A percentile compares a stretch with the other conserved stretches of the same genome.
phyloP scores from a whole-genome alignment of 164 flowering plant genomes.

The Cinnamomum micranthum region DNA sequence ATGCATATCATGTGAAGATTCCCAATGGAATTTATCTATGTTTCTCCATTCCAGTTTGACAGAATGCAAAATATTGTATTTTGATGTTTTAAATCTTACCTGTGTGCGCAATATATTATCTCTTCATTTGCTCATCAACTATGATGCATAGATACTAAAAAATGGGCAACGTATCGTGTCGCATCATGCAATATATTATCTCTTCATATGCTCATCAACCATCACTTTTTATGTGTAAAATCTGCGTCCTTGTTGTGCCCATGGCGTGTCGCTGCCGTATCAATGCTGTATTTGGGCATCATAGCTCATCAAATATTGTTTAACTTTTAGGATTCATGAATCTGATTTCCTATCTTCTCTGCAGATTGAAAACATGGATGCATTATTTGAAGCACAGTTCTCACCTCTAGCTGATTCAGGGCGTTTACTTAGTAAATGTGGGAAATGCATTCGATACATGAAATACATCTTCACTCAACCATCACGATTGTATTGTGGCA shows the following conservation, averaged over 20 bases:
- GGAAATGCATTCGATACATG: constrained; percentile 91
- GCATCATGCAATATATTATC: not conserved
- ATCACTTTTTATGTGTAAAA: not conserved
- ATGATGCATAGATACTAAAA: not conserved
- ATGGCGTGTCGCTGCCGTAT: too few relatives aligned
- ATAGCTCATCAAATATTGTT: not conserved
- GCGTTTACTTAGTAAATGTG: constrained; percentile 86
- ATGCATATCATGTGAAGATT: too few relatives aligned
- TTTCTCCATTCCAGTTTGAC: not conserved
- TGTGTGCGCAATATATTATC: not conserved
- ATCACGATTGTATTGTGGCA: constrained; percentile 73
- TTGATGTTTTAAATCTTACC: not conserved
- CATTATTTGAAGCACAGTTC: constrained; percentile 94
- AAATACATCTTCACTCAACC: constrained; percentile 74
- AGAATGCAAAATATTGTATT: not conserved
- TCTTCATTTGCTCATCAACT: not conserved
- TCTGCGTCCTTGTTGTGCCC: too few relatives aligned
- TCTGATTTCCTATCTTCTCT: constrained; percentile 11
- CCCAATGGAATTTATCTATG: not conserved
- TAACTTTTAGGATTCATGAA: not conserved
- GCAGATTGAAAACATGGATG: constrained; percentile 94
- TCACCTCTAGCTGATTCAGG: constrained; percentile 93
- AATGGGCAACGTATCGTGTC: not conserved
- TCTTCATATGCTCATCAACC: not conserved
- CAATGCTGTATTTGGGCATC: too few relatives aligned